Evolutionary conservation across 1,284 basidiomycete genomes (phyloP).

Genomic region (Earliella scabrosa): DNA sequence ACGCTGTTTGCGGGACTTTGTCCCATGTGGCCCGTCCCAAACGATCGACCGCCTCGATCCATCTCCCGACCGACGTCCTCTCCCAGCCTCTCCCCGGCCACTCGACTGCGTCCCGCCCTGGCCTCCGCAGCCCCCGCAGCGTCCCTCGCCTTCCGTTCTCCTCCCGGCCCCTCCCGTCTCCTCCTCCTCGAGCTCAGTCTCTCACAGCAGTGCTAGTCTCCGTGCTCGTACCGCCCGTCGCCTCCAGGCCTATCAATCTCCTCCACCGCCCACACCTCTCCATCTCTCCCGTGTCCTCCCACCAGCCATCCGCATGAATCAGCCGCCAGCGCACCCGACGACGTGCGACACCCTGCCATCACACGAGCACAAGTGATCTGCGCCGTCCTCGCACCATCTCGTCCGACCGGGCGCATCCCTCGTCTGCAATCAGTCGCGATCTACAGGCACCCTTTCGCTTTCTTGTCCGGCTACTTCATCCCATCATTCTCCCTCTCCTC

Average conservation of each 20-base stretch:
- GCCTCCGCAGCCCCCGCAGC: not conserved
- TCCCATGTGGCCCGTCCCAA: slow-evolving; percentile 10
- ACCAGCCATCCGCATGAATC: not conserved
- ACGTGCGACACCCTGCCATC: not conserved
- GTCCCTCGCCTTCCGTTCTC: not conserved
- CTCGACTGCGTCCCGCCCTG: too few species aligned
- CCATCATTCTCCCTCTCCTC: not conserved
- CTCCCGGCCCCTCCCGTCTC: not conserved
- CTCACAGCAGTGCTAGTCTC: too few species aligned
- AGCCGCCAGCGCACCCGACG: not conserved
- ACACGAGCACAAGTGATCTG: slow-evolving; percentile 16
- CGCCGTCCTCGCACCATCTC: slow-evolving; percentile 6
- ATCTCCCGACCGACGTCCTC: not conserved
- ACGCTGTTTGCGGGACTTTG: slow-evolving; percentile 24
- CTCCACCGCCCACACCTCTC: not conserved
- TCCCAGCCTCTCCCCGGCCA: too few species aligned
- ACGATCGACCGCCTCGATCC: slow-evolving; percentile 6
- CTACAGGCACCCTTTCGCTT: slow-evolving; percentile 20
- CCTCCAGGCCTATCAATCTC: not conserved
- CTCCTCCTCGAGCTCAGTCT: too few species aligned
- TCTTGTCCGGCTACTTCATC: not conserved
- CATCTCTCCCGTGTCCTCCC: not conserved
- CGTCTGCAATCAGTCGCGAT: slow-evolving; percentile 24
- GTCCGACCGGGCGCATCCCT: too few species aligned
- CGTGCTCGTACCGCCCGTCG: too few species aligned